A percentile compares a stretch with the other conserved stretches of the same genome.
phyloP scores from a whole-genome alignment of 805 yeast species.

The Vanderwaltozyma polyspora region DNA sequence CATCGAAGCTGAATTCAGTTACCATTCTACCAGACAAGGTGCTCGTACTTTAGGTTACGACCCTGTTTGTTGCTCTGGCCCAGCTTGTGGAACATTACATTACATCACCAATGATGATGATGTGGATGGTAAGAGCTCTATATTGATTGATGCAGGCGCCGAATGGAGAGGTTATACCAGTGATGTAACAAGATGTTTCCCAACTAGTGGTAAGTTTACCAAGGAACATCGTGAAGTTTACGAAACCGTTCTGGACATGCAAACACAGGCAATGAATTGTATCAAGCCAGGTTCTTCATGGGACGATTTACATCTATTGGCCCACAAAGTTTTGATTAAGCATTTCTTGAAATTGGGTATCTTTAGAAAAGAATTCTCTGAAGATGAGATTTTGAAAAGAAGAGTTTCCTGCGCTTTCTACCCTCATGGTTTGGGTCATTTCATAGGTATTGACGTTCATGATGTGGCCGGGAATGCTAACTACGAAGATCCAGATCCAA shows the following conservation, averaged over 20 bases:
- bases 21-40: conserved; percentile 90
- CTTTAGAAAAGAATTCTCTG: conserved; percentile 45
- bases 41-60: conserved; percentile 83
- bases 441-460: conserved; percentile 90
- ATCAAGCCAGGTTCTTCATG: conserved; percentile 76
- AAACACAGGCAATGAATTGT: conserved; percentile 48
- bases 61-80: conserved; percentile 92
- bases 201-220: conserved; percentile 81
- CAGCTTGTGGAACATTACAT: conserved; percentile 83
- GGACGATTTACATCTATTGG: conserved; percentile 73
- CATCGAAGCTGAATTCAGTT: conserved; percentile 88
- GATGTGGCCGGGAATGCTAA: conserved; percentile 88
- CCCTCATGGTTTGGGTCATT: conserved; percentile 95
- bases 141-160: conserved; percentile 92
- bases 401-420: conserved; percentile 68
- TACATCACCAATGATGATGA: conserved; percentile 72
- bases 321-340: conserved; percentile 68
- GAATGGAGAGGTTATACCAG: conserved; percentile 91
- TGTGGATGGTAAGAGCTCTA: conserved; percentile 45
- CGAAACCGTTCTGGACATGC: conserved; percentile 75
- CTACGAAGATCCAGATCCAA: conserved; percentile 72
- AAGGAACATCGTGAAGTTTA: conserved; percentile 78
- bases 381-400: conserved; percentile 58
- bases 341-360: conserved; percentile 67
- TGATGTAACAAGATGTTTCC: conserved; percentile 94